Conservation (phyloP, 768 basidiomycete genomes). For the Gautieria morchelliformis region DNA sequence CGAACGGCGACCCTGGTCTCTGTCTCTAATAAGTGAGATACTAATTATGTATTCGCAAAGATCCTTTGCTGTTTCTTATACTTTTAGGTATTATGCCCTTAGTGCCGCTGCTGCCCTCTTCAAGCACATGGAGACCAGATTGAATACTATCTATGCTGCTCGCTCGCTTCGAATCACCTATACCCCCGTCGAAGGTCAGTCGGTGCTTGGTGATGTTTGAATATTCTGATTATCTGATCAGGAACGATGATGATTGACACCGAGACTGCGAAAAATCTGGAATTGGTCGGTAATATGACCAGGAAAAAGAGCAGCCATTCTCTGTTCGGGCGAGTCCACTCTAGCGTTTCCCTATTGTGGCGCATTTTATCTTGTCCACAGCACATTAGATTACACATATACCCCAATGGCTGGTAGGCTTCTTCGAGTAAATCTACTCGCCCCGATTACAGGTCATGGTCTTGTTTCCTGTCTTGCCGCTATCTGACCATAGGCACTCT, state of each 20-base stretch:
- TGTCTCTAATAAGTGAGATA: constrained; percentile 63
- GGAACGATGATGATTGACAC: constrained; percentile 94
- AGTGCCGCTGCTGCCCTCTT: constrained; percentile 82
- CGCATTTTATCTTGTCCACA: constrained; percentile 18
- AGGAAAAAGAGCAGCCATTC: constrained; percentile 62
- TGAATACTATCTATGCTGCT: constrained; percentile 62
- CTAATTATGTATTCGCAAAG: background rate
- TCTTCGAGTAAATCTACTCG: constrained; percentile 68
- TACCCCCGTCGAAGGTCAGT: constrained; percentile 52
- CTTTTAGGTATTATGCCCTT: constrained; percentile 72
- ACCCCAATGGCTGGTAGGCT: constrained; percentile 87
- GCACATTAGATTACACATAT: constrained; percentile 69
- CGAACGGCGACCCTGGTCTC: constrained; percentile 72
- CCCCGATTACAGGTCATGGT: constrained; percentile 61
- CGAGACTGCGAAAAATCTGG: constrained; percentile 81
- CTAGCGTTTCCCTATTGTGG: background rate
- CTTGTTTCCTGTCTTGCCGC: background rate
- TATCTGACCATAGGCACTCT: background rate
- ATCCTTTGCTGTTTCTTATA: background rate
- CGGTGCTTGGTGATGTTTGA: background rate
- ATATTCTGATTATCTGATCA: constrained; percentile 1
- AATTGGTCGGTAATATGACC: constrained; percentile 72
- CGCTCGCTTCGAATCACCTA: constrained; percentile 68
- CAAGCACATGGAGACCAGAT: constrained; percentile 64
- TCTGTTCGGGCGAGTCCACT: constrained; percentile 56